Evolutionary conservation across 768 basidiomycete genomes (phyloP), one percentile per base, ranked within the genome.

Genomic region (Suillus weaverae): DNA sequence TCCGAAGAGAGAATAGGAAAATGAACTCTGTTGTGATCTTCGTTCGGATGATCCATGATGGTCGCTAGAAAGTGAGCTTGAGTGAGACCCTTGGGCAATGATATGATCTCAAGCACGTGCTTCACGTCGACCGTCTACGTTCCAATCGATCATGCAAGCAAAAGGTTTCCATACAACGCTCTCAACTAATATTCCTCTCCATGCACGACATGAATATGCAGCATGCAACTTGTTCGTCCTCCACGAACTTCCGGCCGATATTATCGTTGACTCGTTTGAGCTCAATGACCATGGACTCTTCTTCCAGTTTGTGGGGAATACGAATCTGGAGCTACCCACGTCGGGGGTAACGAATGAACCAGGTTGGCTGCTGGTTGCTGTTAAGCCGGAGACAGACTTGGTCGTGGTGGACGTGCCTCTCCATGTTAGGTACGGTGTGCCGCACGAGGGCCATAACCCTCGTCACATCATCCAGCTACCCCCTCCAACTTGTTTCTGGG

Each of bases 261-360:
- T 84, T 66, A 80, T 84, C 70, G 74, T 79, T 26, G 83, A 84
- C 72, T 76, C 72, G 64, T 78, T 82, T 68, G 83, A 84, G 69
- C 78, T 84, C 63, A 16, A 61, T 7, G 70, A 76, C 66, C 76
- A 69, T 63, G 67, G 55, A 48, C 75, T 77, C 64, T 64, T 71
- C n/a, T 78, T 78, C 61, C 69, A 74, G 33, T 69, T 82, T 61
- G 73, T 72, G 69, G 78, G 81, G 5, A 71, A 74, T 46, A 68
- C 77, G 35, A 78, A 83, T 67, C 71, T 84, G 46, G 83, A 84
- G 66, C 74, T 77, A 20, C 83, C 84, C 36, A 75, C 79, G 18
- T 77, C 74, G 20, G 79, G 78, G 30, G 73, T 81, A 41, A 26
- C 18, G 2, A 64, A 74, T 30, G 64, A 66, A 35, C 53, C 67